A percentile compares a stretch with the other conserved stretches of the same genome.
Conservation (phyloP, 1,284 basidiomycete genomes). For the Ceratobasidium papillatum region DNA sequence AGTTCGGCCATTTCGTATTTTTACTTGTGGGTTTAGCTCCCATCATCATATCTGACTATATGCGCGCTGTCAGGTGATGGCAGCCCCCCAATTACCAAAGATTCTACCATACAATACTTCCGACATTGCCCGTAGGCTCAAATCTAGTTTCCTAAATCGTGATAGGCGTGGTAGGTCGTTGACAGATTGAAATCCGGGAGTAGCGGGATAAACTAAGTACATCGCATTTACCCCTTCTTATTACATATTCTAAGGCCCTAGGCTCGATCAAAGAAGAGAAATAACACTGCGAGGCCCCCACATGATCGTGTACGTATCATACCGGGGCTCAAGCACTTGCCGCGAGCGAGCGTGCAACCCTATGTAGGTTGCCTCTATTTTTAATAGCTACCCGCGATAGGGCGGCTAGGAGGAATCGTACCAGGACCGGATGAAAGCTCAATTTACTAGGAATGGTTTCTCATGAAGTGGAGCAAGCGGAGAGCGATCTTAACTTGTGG, state of each 20-base stretch:
- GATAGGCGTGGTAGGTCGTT: neutral
- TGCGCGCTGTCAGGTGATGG: neutral
- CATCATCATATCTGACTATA: neutral
- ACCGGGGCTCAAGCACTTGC: neutral
- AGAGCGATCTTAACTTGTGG: no score
- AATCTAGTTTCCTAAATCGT: neutral
- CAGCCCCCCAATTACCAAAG: neutral
- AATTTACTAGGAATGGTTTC: no score
- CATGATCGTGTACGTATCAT: constrained; percentile 2
- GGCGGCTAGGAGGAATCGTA: no score
- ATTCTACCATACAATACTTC: neutral
- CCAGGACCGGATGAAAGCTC: no score
- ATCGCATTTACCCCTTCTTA: neutral
- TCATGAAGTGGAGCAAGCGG: no score
- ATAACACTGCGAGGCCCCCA: neutral
- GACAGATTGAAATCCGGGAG: neutral
- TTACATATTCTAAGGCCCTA: neutral
- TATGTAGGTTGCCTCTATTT: no score
- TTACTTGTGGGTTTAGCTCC: neutral
- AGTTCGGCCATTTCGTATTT: neutral
- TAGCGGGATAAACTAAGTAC: constrained; percentile 19
- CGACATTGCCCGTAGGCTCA: constrained; percentile 10
- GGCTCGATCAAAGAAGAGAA: constrained; percentile 9
- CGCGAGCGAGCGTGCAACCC: no score
- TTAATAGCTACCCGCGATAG: no score